phyloP scores from a whole-genome alignment of 2,329 filamentous ascomycete genomes.

The Ramularia endophylla region DNA sequence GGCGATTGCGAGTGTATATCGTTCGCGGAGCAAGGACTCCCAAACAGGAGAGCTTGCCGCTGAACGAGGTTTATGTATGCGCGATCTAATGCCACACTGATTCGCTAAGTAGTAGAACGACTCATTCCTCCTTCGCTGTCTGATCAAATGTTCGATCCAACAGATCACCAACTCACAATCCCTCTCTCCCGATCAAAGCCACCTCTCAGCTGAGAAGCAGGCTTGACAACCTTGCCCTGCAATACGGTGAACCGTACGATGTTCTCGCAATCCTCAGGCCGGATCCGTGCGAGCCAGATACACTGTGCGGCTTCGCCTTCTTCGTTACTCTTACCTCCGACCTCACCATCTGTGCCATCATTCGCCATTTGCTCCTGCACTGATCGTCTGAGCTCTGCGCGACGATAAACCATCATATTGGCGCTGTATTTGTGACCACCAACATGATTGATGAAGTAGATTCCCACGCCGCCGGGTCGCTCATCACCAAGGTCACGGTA shows the following conservation, averaged over 20 bases:
- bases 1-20: too few relatives aligned
- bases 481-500: slow-evolving; percentile 85
- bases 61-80: too few relatives aligned
- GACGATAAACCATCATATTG: slow-evolving; percentile 87
- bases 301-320: slow-evolving; percentile 65
- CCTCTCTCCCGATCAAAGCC: slow-evolving; percentile 82
- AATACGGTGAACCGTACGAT: slow-evolving; percentile 83
- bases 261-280: slow-evolving; percentile 87
- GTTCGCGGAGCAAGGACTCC: too few relatives aligned
- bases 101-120: too few relatives aligned
- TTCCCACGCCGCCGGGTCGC: slow-evolving; percentile 82
- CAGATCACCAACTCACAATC: slow-evolving; percentile 72
- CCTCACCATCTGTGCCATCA: slow-evolving; percentile 29
- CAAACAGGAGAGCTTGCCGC: too few relatives aligned
- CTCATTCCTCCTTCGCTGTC: too few relatives aligned
- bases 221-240: slow-evolving; percentile 92
- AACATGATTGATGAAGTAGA: slow-evolving; percentile 95
- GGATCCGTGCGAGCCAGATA: slow-evolving; percentile 83
- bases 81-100: slow-evolving; percentile 55
- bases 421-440: slow-evolving; percentile 96
- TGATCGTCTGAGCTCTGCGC: slow-evolving; percentile 34
- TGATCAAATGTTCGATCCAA: too few relatives aligned
- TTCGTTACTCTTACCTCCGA: slow-evolving; percentile 36
- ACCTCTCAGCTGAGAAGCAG: slow-evolving; percentile 74
- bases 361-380: slow-evolving; percentile 18